phyloP scores from a whole-genome alignment of 805 yeast species.

The Vanderwaltozyma yarrowii region DNA sequence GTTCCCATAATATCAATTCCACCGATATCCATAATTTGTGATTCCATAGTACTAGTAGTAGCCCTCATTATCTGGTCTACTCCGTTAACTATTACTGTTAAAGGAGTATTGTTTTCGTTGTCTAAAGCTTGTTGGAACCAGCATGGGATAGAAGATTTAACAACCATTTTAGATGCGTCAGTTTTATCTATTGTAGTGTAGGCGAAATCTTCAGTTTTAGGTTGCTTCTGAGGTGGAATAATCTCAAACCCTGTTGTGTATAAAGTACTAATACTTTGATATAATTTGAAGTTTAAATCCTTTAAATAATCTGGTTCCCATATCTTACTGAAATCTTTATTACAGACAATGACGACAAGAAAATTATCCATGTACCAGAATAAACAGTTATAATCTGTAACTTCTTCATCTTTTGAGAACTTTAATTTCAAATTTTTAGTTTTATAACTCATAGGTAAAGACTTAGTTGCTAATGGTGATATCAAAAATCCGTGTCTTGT shows the following conservation, averaged over 20 bases:
- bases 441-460: constrained; percentile 20
- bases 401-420: constrained; percentile 4
- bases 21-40: neutral
- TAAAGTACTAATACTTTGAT: constrained; percentile 15
- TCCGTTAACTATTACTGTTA: constrained; percentile 21
- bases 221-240: neutral
- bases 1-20: constrained; percentile 19
- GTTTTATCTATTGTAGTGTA: constrained; percentile 13
- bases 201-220: constrained; percentile 13
- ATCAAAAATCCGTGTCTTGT: constrained; percentile 19
- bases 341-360: constrained; percentile 18
- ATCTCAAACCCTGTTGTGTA: constrained; percentile 6
- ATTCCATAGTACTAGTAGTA: neutral
- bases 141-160: constrained; percentile 20
- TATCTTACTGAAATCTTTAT: constrained; percentile 16
- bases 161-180: neutral
- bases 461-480: constrained; percentile 19
- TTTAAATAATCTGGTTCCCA: constrained; percentile 23
- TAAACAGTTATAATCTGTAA: constrained; percentile 3
- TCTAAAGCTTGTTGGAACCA: constrained; percentile 4
- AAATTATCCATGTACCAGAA: constrained; percentile 26
- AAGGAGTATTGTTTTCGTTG: constrained; percentile 6
- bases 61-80: constrained; percentile 11
- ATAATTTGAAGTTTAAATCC: constrained; percentile 16
- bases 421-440: constrained; percentile 12